These are phyloP conservation scores for Pilasporangium apinafurcum DNA, from an alignment of 352 stramenopile genomes.

Conservation along the genomic window DNA sequence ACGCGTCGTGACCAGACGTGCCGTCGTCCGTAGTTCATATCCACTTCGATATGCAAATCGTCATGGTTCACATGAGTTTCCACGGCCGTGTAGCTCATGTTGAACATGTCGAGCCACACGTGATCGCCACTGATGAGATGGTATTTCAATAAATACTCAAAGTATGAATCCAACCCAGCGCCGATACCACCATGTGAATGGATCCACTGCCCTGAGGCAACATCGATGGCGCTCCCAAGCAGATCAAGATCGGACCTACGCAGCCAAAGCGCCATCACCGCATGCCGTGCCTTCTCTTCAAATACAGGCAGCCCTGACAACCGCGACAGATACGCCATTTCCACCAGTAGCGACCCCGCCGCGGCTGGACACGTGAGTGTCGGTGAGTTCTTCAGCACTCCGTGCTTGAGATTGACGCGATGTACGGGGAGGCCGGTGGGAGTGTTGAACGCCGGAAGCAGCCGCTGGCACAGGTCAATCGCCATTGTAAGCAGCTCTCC, in stretches of 20 bases:
- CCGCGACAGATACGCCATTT: constrained; percentile 94
- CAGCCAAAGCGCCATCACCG: constrained; percentile 73
- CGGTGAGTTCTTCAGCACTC: constrained; percentile 64
- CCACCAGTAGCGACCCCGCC: constrained; percentile 93
- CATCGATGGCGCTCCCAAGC: constrained; percentile 94
- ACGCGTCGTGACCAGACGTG: constrained; percentile 54
- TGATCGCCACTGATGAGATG: constrained; percentile 93
- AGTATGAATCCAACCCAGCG: constrained; percentile 95
- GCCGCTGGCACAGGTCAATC: constrained; percentile 90
- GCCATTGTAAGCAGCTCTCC: constrained; percentile 92
- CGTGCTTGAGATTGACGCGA: constrained; percentile 91
- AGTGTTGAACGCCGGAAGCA: constrained; percentile 97
- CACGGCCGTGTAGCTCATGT: constrained; percentile 68
- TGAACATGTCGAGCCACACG: constrained; percentile 91
- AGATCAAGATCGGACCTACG: constrained; percentile 84
- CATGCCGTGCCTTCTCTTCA: constrained; percentile 46
- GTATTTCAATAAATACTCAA: constrained; percentile 98
- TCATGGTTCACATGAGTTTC: constrained; percentile 73
- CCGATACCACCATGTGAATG: constrained; percentile 83
- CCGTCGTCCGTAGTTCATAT: constrained; percentile 74
- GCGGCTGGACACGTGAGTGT: constrained; percentile 92
- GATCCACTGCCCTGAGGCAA: constrained; percentile 79
- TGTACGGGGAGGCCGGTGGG: constrained; percentile 94
- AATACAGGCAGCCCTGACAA: constrained; percentile 51
- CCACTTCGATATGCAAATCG: constrained; percentile 78